phyloP scores from a whole-genome alignment of 1,139 yeast species.

The Debaryomyces sp. region DNA sequence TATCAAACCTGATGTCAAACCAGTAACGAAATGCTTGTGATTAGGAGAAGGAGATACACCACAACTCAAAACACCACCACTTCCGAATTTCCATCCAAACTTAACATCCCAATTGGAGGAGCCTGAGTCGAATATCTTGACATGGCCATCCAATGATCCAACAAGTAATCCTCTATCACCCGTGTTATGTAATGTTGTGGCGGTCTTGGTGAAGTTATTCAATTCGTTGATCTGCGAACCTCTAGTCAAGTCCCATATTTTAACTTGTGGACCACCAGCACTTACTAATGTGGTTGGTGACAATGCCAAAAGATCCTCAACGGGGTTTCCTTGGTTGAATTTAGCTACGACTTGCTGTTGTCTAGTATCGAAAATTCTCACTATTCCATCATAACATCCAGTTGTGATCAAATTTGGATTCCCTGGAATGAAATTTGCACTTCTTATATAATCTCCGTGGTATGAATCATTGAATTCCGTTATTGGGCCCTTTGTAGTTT shows the following conservation, averaged over 20 bases:
- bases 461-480: constrained; percentile 59
- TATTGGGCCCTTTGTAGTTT: constrained; percentile 64
- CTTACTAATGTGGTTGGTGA: constrained; percentile 79
- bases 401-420: constrained; percentile 78
- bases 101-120: constrained; percentile 82
- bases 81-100: constrained; percentile 96
- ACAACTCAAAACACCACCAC: constrained; percentile 83
- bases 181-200: constrained; percentile 76
- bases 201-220: constrained; percentile 88
- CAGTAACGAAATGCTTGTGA: constrained; percentile 90
- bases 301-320: constrained; percentile 82
- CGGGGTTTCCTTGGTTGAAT: constrained; percentile 60
- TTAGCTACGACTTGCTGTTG: constrained; percentile 42
- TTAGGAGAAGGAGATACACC: constrained; percentile 80
- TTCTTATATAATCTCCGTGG: constrained; percentile 87
- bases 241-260: constrained; percentile 90
- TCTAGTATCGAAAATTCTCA: constrained; percentile 87
- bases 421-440: constrained; percentile 78
- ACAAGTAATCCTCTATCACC: constrained; percentile 79
- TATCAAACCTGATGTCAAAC: constrained; percentile 84
- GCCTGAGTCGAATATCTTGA: constrained; percentile 84
- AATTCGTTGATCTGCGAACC: constrained; percentile 66
- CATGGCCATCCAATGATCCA: constrained; percentile 96
- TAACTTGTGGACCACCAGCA: constrained; percentile 86
- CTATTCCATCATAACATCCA: constrained; percentile 90